Base-by-base conservation (phyloP, 257 asterid genomes). In the Nyctanthes arbortristis region DNA sequence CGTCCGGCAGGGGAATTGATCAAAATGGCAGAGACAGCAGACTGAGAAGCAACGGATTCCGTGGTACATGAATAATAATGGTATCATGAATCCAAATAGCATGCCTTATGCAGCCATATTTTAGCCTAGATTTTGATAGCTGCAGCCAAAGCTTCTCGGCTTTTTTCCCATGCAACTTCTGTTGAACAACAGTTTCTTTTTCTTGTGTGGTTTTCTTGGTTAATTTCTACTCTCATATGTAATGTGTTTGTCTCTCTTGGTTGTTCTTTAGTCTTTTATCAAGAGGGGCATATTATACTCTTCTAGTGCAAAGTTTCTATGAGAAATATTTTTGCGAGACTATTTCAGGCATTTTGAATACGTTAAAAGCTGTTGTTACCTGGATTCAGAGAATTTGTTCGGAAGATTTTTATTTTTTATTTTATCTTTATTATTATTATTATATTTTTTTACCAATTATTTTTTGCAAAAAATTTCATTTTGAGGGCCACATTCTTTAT, bases 1-100 rank as follows among this genome's bases (percentile, higher is more conserved):
- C 71, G 35, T 79, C 36, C 7, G 91, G 80, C 18, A 73, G 88
- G 79, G 91, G 83, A 80, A 67, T 77, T 60, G 75, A 80, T 45
- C 72, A 47, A 70, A 77, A 58, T 7, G 79, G 61, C 30, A 70
- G 64, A 62, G 71, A 71, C 40, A 61, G 22, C 43, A 56, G 81
- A 61, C 40, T 20, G 65, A 62, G 72, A 69, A 63, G 75, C 66
- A 71, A 84, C 39, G 89, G 86, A 62, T 75, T 74, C 69, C 75
- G 79, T 52, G 71, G 77, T 49, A 61, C 63, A 24, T 81, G 78
- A 80, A 52, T 20, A 58, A 45, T 35, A 25, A 54, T 12, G 13
- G 16, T n/a, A n/a, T 40, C 29, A 16, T 13, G 32, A 49, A 52
- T 28, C 11, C 10, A 31, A 59, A 16, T 20, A 28, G 52, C n/a